These are phyloP conservation scores for Bryoglossum gracile DNA, from an alignment of 495 filamentous ascomycete genomes.

Conservation along the genomic window DNA sequence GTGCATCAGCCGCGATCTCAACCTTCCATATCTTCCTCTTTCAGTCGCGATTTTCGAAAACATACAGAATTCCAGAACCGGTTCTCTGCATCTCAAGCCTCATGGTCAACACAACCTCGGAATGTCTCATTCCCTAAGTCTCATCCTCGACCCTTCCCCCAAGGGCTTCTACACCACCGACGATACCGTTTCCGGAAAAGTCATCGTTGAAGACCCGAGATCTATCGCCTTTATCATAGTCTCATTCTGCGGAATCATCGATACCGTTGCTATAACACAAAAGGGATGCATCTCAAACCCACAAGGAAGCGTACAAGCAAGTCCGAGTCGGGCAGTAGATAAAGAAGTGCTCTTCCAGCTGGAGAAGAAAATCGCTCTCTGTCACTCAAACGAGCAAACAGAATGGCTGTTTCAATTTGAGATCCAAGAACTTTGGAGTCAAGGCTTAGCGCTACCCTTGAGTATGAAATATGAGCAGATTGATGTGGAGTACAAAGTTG, in stretches of 20 bases:
- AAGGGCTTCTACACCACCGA: slow-evolving; percentile 5
- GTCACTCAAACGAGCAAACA: background rate
- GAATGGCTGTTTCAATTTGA: slow-evolving; percentile 5
- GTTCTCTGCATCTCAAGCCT: background rate
- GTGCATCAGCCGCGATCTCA: background rate
- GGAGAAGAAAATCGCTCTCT: background rate
- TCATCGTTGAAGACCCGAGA: slow-evolving; percentile 1
- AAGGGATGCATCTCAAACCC: background rate
- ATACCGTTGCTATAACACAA: background rate
- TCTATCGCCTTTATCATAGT: background rate
- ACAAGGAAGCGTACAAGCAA: background rate
- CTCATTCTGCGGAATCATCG: background rate
- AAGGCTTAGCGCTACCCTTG: background rate
- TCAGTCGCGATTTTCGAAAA: background rate
- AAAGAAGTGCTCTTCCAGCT: slow-evolving; percentile 3
- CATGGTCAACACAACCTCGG: background rate
- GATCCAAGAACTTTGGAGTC: background rate
- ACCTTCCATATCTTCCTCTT: background rate
- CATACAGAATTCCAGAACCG: background rate
- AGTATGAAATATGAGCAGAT: background rate
- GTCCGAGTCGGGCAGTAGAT: background rate
- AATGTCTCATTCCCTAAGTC: background rate
- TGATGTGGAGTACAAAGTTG: slow-evolving; percentile 3
- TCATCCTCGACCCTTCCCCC: slow-evolving; percentile 3
- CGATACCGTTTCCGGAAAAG: slow-evolving; percentile 4